Base-by-base conservation (phyloP, 2,329 filamentous ascomycete species). In the Mariannaea elegans region DNA sequence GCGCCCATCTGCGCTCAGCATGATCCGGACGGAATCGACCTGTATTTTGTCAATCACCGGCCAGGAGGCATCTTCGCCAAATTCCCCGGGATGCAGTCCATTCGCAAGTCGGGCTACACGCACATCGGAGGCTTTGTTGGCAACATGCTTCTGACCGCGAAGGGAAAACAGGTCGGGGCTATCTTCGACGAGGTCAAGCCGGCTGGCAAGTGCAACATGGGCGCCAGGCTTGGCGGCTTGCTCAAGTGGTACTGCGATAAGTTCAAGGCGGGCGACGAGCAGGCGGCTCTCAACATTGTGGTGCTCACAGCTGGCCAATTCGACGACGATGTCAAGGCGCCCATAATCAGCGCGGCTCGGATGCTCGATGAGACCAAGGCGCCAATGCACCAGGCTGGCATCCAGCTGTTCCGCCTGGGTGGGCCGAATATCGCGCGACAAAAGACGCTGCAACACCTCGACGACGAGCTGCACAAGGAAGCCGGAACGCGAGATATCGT, bases 211-310 rank as follows among this genome's bases (percentile, higher is more conserved):
- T 60, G 57, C 46, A 60, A 60, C 52, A 55, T 60, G 38, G 57
- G 57, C 24, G 57, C 57, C 46, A 32, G 57, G 2, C 51, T 60
- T 31, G 57, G 50, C n/a, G 52, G 18, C 27, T 34, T 60, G 39
- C 52, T 60, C 39, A 56, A 55, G 45, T 60, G 57, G 57, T 60
- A 60, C 41, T 60, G 57, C 57, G 57, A 60, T 24, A 60, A 56
- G 46, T 55, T 42, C 46, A 56, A 45, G 39, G 45, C 57, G 4
- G 57, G 47, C 9, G 57, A 60, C 9, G 57, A 60, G 32, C 44
- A 50, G 21, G 51, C 57, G 5, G 57, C 57, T 7, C 57, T 60
- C 16, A 60, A 60, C 51, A 54, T 60, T 9, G 52, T 60, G 13
- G 57, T 60, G 10, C 38, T 60, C 29, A 60, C 57, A 16, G 57